Evolutionary conservation across 2,329 filamentous ascomycete species (phyloP).

Genomic region (Fusarium chlamydosporum): DNA sequence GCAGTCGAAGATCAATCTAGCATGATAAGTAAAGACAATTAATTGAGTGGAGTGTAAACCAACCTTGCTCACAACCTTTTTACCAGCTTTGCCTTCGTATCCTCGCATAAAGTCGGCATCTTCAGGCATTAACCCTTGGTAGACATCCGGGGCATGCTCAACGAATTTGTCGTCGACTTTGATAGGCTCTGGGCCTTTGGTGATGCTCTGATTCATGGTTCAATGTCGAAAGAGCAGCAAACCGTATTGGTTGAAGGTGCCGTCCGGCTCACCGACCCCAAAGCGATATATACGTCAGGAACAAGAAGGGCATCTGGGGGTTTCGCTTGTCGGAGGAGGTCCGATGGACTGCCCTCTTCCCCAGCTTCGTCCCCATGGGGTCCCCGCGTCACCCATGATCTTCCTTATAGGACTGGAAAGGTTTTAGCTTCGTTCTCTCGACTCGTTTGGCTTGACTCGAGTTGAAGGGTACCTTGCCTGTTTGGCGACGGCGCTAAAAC

Average conservation of each 20-base stretch:
- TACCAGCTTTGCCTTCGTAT: slow-evolving; percentile 36
- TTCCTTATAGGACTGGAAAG: background rate
- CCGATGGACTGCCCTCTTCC: background rate
- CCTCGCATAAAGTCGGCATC: slow-evolving; percentile 33
- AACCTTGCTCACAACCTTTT: slow-evolving; percentile 37
- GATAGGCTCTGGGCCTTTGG: background rate
- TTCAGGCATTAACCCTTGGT: slow-evolving; percentile 45
- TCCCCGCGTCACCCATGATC: slow-evolving; percentile 7
- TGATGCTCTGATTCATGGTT: background rate
- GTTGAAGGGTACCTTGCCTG: no score
- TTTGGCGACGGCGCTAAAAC: no score
- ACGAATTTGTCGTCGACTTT: slow-evolving; percentile 19
- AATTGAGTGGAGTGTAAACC: background rate
- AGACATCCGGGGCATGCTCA: slow-evolving; percentile 30
- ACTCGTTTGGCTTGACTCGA: no score
- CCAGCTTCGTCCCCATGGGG: background rate
- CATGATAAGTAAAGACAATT: rapidly evolving
- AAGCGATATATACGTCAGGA: background rate
- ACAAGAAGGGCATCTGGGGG: rapidly evolving
- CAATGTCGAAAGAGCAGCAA: background rate
- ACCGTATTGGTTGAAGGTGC: rapidly evolving
- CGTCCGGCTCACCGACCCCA: rapidly evolving
- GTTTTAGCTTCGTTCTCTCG: no score
- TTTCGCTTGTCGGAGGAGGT: background rate
- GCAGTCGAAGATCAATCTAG: slow-evolving; percentile 39